These are phyloP conservation scores for Pyricularia pennisetigena DNA, from an alignment of 2,329 filamentous ascomycete species.

Conservation along the genomic window DNA sequence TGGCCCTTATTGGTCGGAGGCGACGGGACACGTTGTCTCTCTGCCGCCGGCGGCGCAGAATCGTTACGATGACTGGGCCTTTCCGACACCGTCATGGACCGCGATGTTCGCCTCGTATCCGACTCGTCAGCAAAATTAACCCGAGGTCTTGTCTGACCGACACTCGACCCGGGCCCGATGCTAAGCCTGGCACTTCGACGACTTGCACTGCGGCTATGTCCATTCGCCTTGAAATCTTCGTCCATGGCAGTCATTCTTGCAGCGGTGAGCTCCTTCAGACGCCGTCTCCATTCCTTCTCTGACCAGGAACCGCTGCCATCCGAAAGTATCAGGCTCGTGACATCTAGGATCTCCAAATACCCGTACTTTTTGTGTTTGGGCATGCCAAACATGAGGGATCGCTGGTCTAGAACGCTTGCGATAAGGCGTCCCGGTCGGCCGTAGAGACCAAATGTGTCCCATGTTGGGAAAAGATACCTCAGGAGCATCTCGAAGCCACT, in stretches of 20 bases:
- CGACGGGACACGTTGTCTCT: constrained; percentile 23
- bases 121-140: constrained; percentile 51
- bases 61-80: constrained; percentile 33
- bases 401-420: constrained; percentile 75
- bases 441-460: constrained; percentile 86
- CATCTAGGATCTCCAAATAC: constrained; percentile 82
- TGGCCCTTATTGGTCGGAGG: constrained; percentile 23
- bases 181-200: constrained; percentile 48
- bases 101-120: constrained; percentile 38
- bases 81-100: constrained; percentile 35
- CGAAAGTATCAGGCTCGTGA: constrained; percentile 68
- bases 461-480: constrained; percentile 84
- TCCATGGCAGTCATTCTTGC: constrained; percentile 61
- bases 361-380: constrained; percentile 80
- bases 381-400: constrained; percentile 97
- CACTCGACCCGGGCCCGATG: constrained; percentile 28
- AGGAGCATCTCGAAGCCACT: constrained; percentile 94
- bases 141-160: constrained; percentile 25
- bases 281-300: constrained; percentile 82
- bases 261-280: constrained; percentile 79
- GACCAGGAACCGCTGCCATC: constrained; percentile 69
- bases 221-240: constrained; percentile 26
- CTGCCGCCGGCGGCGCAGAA: constrained; percentile 36
- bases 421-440: constrained; percentile 80
- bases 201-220: constrained; percentile 43